phyloP scores from a whole-genome alignment of 768 basidiomycete genomes.

The Mycena pura region DNA sequence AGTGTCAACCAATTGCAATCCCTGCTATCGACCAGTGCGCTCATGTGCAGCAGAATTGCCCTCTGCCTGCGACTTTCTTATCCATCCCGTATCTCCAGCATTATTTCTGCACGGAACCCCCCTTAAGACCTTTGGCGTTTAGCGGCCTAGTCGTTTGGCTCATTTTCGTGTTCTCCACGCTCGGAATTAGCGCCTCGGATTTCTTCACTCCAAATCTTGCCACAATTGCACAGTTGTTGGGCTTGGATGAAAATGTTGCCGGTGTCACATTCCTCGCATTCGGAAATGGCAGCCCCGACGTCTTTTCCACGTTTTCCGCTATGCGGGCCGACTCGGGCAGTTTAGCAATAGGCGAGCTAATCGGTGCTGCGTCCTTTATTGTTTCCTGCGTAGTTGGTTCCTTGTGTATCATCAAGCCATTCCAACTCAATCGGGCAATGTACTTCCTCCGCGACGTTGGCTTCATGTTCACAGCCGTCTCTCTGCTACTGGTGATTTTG shows the following conservation, averaged over 20 bases:
- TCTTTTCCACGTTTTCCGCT: constrained; percentile 95
- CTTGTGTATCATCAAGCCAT: constrained; percentile 98
- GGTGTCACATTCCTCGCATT: constrained; percentile 98
- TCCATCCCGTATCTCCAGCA: constrained; percentile 69
- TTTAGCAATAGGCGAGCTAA: constrained; percentile 91
- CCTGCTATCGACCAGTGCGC: constrained; percentile 65
- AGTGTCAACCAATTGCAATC: constrained; percentile 74
- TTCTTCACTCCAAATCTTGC: constrained; percentile 98
- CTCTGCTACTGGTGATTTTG: constrained; percentile 77
- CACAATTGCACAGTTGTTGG: constrained; percentile 84
- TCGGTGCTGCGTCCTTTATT: constrained; percentile 96
- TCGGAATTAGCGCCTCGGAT: constrained; percentile 94
- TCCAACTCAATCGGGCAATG: constrained; percentile 77
- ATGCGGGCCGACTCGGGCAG: constrained; percentile 86
- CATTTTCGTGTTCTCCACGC: constrained; percentile 91
- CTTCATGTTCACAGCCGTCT: constrained; percentile 88
- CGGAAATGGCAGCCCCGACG: constrained; percentile 96
- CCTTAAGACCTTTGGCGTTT: constrained; percentile 68
- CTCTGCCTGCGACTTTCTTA: constrained; percentile 66
- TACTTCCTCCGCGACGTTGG: constrained; percentile 90
- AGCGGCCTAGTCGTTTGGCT: constrained; percentile 76
- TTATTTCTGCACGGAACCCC: constrained; percentile 72
- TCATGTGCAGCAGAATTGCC: constrained; percentile 67
- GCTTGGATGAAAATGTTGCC: constrained; percentile 91
- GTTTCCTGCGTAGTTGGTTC: constrained; percentile 95